Evolutionary conservation across 164 flowering plant genomes (phyloP), one percentile per base, ranked within the genome.

Genomic region (Paratinospora sagittata): DNA sequence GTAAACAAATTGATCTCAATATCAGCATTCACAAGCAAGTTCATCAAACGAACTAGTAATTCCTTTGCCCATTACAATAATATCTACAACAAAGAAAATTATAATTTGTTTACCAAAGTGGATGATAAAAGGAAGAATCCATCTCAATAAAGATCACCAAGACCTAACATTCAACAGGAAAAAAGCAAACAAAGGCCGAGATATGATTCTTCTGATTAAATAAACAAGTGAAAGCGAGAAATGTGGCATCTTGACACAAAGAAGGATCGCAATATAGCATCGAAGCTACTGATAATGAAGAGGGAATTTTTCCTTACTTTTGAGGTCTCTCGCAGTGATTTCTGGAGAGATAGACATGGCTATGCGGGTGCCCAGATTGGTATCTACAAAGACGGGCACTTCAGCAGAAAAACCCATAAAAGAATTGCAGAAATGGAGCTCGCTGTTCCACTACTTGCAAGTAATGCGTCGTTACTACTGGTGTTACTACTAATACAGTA

Each of bases 321-420:
- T 84, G 78, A 87, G 79, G 37, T 79, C 78, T 43, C 70, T 74
- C 0, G 73, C 81, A 13, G 78, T 76, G 69, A 73, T 74, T 10
- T 79, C 73, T 3, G 78, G 83, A 68, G 82, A 71, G 52, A 82
- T 79, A 8, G 76, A 66, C 65, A 85, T 21, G 70, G 79, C 85
- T n/a, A 87, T 63, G 73, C 58, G 82, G 68, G 90, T 87, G 55
- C 78, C 83, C 63, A 87, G 45, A 73, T 75, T 84, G 8, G 90
- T 84, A 23, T 78, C 75, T 24, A 73, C 57, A 68, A 87, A 85
- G 9, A 85, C 81, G 8, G 84, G 75, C 21, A 77, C 72, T 76
- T 78, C 79, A 8, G 8, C 24, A 10, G 63, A 41, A 41, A 41
- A 41, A 3, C 45, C 45, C 45, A 41, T 41, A 11, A 30, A 30